Evolutionary conservation across 305 asterid genomes (phyloP).

Genomic region (Solanum hybrid): DNA sequence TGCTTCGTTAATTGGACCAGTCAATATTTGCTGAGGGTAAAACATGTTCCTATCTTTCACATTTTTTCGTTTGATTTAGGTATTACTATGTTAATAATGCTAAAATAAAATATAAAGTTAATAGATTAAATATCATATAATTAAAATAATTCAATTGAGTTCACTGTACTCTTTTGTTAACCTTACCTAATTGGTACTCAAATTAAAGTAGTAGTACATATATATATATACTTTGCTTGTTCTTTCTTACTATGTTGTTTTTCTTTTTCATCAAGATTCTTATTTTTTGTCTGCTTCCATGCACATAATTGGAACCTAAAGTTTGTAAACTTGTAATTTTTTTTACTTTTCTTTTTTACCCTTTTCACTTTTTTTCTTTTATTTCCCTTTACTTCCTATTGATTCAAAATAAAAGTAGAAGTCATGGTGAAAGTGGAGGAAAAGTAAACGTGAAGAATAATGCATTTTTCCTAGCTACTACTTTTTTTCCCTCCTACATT

Average conservation of each 20-base stretch:
- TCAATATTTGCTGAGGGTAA: background rate
- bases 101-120: background rate
- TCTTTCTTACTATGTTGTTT: background rate
- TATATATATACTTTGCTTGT: background rate
- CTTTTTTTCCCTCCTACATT: background rate
- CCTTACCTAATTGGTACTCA: background rate
- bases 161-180: background rate
- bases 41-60: background rate
- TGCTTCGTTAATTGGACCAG: constrained; percentile 2
- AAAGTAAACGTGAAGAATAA: background rate
- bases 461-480: background rate
- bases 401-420: background rate
- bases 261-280: background rate
- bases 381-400: background rate
- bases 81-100: background rate
- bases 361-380: background rate
- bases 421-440: background rate
- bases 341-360: background rate
- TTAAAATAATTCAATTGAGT: background rate
- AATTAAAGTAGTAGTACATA: background rate
- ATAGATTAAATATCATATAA: background rate
- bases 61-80: background rate
- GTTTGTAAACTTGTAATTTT: background rate
- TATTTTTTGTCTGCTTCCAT: background rate
- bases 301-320: background rate